Percentiles rank a stretch among this genome's conserved stretches.
Conservation (phyloP, 345 rosid species). For the Pugionium cornutum region DNA sequence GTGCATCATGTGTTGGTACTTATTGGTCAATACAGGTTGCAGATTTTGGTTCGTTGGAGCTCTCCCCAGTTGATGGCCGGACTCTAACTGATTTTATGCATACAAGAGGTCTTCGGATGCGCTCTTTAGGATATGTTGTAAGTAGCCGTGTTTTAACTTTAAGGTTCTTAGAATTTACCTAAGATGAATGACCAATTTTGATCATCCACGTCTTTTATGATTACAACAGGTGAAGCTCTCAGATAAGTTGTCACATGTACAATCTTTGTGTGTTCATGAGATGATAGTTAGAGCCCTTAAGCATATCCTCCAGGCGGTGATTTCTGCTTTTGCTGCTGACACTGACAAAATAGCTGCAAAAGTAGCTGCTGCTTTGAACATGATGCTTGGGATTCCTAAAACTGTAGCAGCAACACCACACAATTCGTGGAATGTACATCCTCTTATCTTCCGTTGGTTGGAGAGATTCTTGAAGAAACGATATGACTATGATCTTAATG, state of each 20-base stretch:
- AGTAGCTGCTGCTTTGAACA: slow-evolving; percentile 82
- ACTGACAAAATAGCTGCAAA: slow-evolving; percentile 65
- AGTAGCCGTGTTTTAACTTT: slow-evolving; percentile 41
- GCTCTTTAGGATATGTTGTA: slow-evolving; percentile 91
- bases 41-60: slow-evolving; percentile 97
- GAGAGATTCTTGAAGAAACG: slow-evolving; percentile 82
- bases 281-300: slow-evolving; percentile 96
- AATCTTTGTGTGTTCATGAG: slow-evolving; percentile 93
- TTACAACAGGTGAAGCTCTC: slow-evolving; percentile 82
- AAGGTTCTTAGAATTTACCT: slow-evolving; percentile 6
- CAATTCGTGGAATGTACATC: slow-evolving; percentile 55
- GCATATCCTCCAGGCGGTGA: slow-evolving; percentile 85
- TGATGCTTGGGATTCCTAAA: slow-evolving; percentile 89
- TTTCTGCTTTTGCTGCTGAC: slow-evolving; percentile 61
- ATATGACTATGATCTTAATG: slow-evolving; percentile 82
- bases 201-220: slow-evolving; percentile 31
- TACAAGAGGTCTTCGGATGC: slow-evolving; percentile 97
- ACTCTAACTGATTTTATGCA: slow-evolving; percentile 99
- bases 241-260: slow-evolving; percentile 91
- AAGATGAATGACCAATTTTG: slow-evolving; percentile 20
- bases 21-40: slow-evolving; percentile 67
- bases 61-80: slow-evolving; percentile 98
- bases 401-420: slow-evolving; percentile 42
- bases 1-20: slow-evolving; percentile 24
- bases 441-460: slow-evolving; percentile 89